These are phyloP conservation scores for Bryum argenteum DNA, from an alignment of 225 moss, liverwort and hornwort species.

Conservation along the genomic window DNA sequence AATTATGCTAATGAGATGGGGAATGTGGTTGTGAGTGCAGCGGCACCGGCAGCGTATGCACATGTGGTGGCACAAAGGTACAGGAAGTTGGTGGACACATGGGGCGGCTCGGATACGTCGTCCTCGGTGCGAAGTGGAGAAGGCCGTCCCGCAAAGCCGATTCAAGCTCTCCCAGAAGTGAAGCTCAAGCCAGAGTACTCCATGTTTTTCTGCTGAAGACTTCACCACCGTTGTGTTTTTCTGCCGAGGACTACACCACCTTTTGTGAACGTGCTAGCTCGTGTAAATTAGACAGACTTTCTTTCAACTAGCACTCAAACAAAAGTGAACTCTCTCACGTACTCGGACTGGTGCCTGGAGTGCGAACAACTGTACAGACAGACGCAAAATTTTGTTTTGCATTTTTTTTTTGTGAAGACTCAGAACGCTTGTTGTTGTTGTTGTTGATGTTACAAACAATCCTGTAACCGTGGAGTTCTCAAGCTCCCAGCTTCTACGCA, in stretches of 20 bases:
- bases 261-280: constrained; percentile 17
- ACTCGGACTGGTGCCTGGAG: no score
- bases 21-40: constrained; percentile 39
- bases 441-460: no score
- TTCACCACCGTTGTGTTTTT: no score
- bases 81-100: constrained; percentile 62
- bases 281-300: constrained; percentile 9
- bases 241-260: not conserved
- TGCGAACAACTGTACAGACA: no score
- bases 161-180: constrained; percentile 43
- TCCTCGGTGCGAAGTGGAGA: constrained; percentile 45
- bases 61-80: constrained; percentile 81
- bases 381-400: no score
- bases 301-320: no score
- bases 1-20: no score
- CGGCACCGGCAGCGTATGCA: constrained; percentile 88
- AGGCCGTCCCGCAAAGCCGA: constrained; percentile 33
- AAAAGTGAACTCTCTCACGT: no score
- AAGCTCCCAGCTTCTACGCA: no score
- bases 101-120: constrained; percentile 66
- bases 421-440: no score
- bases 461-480: no score
- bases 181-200: constrained; percentile 37
- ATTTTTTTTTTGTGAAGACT: no score
- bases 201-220: constrained; percentile 58